Evolutionary conservation across 2,329 filamentous ascomycete species (phyloP), one percentile per base, ranked within the genome.

Genomic region (Ceratocystis lukuohia): DNA sequence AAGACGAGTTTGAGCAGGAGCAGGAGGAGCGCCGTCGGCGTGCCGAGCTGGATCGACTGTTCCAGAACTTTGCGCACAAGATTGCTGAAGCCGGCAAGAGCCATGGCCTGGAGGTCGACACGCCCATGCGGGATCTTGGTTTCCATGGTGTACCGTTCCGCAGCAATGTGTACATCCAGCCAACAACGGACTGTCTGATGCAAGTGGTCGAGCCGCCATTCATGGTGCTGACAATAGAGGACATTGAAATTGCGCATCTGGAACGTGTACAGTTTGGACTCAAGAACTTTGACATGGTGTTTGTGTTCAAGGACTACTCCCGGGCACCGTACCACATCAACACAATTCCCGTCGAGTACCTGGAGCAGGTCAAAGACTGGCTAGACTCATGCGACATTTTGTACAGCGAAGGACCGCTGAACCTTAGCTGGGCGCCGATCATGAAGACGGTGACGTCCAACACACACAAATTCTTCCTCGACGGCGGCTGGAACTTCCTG

Each of bases 361-460:
- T 99, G 2, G 94, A 99, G 71, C 87, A 90, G 65, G 93, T 99
- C 70, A 97, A 97, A 77, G 95, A 99, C 73, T 99, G 94, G 87
- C 84, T 99, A 8, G 93, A 99, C 76, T 92, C 88, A 1, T 92
- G 94, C 61, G 93, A 99, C 73, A 96, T 99, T 73, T 87, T 94
- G 20, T 97, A 87, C 79, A 89, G 86, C 12, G 95, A 99, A 76
- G 94, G 94, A 67, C 94, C 93, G 1, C 85, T 99, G 71, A 99
- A 99, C 78, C 82, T 99, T 67, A 97, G 97, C 81, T 99, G 94
- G 94, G 88, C 89, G 10, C 96, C 92, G 17, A 99, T 99, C 74
- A 99, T 99, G 91, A 99, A 99, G 82, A 99, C 94, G 0, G 92
- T 99, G 30, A 93, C 89, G 22, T 87, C 88, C 45, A 92, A 99